These are phyloP conservation scores for Beauveria sp. DNA, from an alignment of 2,329 filamentous ascomycete species.

Conservation along the genomic window DNA sequence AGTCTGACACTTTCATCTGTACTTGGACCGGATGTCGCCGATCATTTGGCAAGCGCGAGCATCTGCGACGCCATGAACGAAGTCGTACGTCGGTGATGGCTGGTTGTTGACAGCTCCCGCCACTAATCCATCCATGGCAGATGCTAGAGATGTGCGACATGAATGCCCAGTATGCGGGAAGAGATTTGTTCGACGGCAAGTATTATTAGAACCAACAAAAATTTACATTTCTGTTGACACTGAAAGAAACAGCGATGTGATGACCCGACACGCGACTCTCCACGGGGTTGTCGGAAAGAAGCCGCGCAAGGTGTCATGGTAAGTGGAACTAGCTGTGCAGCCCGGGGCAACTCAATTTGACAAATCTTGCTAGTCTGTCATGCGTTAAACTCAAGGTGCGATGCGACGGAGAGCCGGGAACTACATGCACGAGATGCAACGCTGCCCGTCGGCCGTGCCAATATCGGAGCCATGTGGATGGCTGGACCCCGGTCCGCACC, in stretches of 20 bases:
- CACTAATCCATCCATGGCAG: neutral
- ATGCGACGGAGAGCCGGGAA: slow-evolving; percentile 6
- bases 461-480: slow-evolving; percentile 3
- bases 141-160: slow-evolving; percentile 2
- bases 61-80: slow-evolving; percentile 7
- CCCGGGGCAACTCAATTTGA: neutral
- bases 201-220: neutral
- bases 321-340: neutral
- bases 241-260: neutral
- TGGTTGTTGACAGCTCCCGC: neutral
- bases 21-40: neutral
- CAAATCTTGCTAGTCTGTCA: neutral
- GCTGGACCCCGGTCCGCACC: neutral
- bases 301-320: slow-evolving; percentile 7
- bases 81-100: neutral
- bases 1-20: neutral
- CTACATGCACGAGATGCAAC: neutral
- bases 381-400: slow-evolving; percentile 7
- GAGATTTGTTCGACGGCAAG: slow-evolving; percentile 4
- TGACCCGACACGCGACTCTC: slow-evolving; percentile 7
- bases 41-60: slow-evolving; percentile 8
- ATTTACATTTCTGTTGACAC: neutral
- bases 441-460: neutral
- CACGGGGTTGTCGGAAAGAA: neutral
- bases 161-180: slow-evolving; percentile 7